Evolutionary conservation across 1,284 basidiomycete species (phyloP).

Genomic region (Phlebopus sp.): DNA sequence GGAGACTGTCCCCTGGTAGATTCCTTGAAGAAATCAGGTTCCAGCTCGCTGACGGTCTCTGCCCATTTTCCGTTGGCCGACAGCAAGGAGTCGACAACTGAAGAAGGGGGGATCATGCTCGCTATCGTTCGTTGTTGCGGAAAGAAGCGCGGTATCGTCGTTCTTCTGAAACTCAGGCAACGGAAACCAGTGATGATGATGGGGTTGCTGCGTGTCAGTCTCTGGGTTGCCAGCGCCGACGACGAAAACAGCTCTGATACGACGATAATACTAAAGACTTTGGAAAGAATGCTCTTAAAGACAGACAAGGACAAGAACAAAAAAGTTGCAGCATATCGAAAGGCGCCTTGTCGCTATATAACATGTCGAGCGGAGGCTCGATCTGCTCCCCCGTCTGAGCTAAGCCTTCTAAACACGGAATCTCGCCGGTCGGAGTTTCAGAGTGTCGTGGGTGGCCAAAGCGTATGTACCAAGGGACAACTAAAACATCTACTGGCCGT

Average conservation of each 20-base stretch:
- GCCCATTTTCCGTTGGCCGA: constrained; percentile 63
- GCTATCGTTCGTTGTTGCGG: neutral
- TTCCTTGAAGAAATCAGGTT: constrained; percentile 63
- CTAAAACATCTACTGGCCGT: constrained; percentile 13
- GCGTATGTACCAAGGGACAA: too few species aligned
- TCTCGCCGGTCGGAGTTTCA: neutral
- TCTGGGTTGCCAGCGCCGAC: neutral
- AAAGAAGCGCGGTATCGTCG: neutral
- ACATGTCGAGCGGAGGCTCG: neutral
- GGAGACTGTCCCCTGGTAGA: constrained; percentile 68
- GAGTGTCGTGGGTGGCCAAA: too few species aligned
- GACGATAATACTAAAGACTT: neutral
- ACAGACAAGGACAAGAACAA: neutral
- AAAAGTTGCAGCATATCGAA: too few species aligned
- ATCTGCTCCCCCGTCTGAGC: constrained; percentile 4
- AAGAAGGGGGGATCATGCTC: constrained; percentile 17
- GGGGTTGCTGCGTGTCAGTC: neutral
- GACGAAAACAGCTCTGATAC: neutral
- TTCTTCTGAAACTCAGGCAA: neutral
- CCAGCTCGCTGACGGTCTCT: constrained; percentile 46
- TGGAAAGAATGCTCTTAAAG: neutral
- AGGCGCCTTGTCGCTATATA: too few species aligned
- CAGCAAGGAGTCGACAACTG: constrained; percentile 45
- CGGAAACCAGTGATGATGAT: too few species aligned
- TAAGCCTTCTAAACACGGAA: neutral